These are phyloP conservation scores for Exserohilum rostratum DNA, from an alignment of 2,329 filamentous ascomycete species.

Conservation along the genomic window DNA sequence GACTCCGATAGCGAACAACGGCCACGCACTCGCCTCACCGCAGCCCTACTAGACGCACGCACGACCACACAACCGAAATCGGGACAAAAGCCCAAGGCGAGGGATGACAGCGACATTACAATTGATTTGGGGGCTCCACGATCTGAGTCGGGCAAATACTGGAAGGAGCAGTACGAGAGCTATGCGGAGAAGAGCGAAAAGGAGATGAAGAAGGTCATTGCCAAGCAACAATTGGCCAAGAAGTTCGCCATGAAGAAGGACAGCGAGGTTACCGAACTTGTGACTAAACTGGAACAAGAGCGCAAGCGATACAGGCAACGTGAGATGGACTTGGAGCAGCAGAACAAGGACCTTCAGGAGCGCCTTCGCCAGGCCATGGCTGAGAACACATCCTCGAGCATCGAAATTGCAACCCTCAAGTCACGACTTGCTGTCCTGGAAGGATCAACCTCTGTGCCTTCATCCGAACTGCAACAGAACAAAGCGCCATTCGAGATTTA, in stretches of 20 bases:
- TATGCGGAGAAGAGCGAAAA: constrained; percentile 74
- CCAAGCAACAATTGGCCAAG: constrained; percentile 80
- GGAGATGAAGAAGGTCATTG: constrained; percentile 78
- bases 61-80: constrained; percentile 45
- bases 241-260: constrained; percentile 81
- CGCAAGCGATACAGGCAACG: constrained; percentile 68
- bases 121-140: constrained; percentile 75
- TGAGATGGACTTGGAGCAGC: constrained; percentile 67
- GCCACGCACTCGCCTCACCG: constrained; percentile 52
- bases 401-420: constrained; percentile 45
- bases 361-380: constrained; percentile 41
- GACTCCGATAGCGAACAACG: constrained; percentile 39
- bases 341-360: constrained; percentile 57
- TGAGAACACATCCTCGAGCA: constrained; percentile 39
- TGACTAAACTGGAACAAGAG: constrained; percentile 70
- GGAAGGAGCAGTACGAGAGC: constrained; percentile 77
- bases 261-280: constrained; percentile 69
- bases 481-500: constrained; percentile 39
- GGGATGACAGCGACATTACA: constrained; percentile 66
- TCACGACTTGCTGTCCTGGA: constrained; percentile 39
- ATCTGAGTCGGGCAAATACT: constrained; percentile 77
- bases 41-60: constrained; percentile 53
- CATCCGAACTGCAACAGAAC: constrained; percentile 21
- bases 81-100: constrained; percentile 42
- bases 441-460: constrained; percentile 22